Base-by-base conservation (phyloP, 495 filamentous ascomycete genomes). In the Talaromyces proteolyticus region DNA sequence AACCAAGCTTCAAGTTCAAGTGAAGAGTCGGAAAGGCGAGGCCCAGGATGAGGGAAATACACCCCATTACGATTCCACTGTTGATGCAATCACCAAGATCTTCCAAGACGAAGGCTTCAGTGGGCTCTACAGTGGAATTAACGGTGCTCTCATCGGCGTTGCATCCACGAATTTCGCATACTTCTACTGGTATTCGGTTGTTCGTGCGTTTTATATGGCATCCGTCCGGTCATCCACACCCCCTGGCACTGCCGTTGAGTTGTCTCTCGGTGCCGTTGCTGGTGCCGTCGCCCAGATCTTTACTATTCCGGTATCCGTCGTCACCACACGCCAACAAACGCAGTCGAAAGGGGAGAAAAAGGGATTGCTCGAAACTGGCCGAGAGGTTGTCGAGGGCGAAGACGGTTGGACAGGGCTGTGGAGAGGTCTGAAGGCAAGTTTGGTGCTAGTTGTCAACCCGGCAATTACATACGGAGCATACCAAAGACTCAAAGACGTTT, bases 81-180 rank as follows among this genome's bases (percentile, higher is more conserved):
- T 89, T 62, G 87, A 99, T 64, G 93, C 93, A 37, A 84, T 99
- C 54, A 74, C 66, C 37, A 93, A 91, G 68, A 97, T 99, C 58
- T 65, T 85, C 16, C 80, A 81, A 43, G 85, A 87, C 52, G 92
- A 96, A 42, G 94, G 93, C 12, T 29, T 93, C 14, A 53, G 66
- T 14, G 93, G 94, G 2, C 79, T 99, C 19, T 99, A 97, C 60
- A 82, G 87, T 39, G 93, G 93, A 43, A 91, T 99, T 60, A 69
- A 77, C 42, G 91, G 94, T 16, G 80, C 89, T 6, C 75, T 99
- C 10, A 68, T 96, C 16, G 93, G 93, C 39, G 94, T 97, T 12
- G 92, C 89, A 6, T 96, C 91, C 12, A 97, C 91, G 50, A 99
- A 99, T 64, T 99, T 99, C 62, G 93, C 93, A 52, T 99, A 99